Base-by-base conservation (phyloP, 805 yeast genomes). In the Barnettozyma salicaria region DNA sequence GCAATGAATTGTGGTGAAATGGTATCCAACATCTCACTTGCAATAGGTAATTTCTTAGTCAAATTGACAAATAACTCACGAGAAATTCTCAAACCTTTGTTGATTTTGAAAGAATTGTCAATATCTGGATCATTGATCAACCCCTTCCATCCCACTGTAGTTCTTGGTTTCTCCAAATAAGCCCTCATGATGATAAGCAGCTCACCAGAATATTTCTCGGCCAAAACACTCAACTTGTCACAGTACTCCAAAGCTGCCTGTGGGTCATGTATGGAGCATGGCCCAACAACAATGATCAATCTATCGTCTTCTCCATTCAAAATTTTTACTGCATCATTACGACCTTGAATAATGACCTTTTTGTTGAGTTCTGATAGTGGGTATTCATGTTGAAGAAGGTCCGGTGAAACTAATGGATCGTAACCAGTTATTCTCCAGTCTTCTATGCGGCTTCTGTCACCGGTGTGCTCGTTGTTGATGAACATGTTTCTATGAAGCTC, bases 111-210 rank as follows among this genome's bases (percentile, higher is more conserved):
- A 36, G 95, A 72, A 43, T 86, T 86, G 61, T 90, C 95, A 52
- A 90, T 81, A 55, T 92, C 96, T 22, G 98, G 98, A 62, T 90
- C 98, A 60, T 90, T 90, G 55, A 90, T 92, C 49, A 90, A 72
- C 50, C 98, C 98, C 67, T 90, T 90, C 98, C 98, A 90, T 42
- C 98, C 98, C 31, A 92, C 97, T 20, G 97, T 90, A 35, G 98
- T 90, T 66, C 98, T 79, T 52, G 98, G 98, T 65, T 90, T 90
- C 63, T 90, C 98, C 55, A 92, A 72, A 68, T 92, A 92, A 4
- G 97, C 97, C 67, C 98, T 80, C 98, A 92, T 92, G 44, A 92
- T 80, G 41, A 92, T 80, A 40, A 79, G 75, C 42, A 92, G 70
- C 50, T 90, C 96, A 32, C 74, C 78, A 47, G 80, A 70, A 45